A percentile compares a stretch with the other conserved stretches of the same genome.
Evolutionary conservation across 1,284 basidiomycete genomes (phyloP).

Genomic region (Boletus austroedulis): DNA sequence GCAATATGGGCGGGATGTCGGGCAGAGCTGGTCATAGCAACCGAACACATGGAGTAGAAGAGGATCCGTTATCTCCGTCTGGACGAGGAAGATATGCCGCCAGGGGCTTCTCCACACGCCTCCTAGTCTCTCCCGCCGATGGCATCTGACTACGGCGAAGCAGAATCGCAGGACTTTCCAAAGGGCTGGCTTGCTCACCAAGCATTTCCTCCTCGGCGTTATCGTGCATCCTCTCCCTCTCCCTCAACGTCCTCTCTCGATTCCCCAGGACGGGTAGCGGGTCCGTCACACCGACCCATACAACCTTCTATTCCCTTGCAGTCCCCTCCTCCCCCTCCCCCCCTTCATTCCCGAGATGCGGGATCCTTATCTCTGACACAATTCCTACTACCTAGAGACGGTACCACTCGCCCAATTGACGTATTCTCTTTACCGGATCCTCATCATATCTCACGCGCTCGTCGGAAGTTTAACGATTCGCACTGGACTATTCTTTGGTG

Average conservation of each 20-base stretch:
- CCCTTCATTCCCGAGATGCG: conserved; percentile 38
- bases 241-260: conserved; percentile 49
- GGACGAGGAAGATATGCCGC: conserved; percentile 50
- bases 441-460: conserved; percentile 54
- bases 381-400: conserved; percentile 69
- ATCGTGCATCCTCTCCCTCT: conserved; percentile 47
- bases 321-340: conserved; percentile 36
- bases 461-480: conserved; percentile 69
- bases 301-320: conserved; percentile 15
- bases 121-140: conserved; percentile 54
- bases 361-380: conserved; percentile 65
- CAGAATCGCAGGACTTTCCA: conserved; percentile 41
- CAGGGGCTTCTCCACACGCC: conserved; percentile 42
- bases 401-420: conserved; percentile 56
- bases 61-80: conserved; percentile 73
- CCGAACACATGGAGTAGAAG: conserved; percentile 37
- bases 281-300: conserved; percentile 19
- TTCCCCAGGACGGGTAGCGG: conserved; percentile 39
- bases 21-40: conserved; percentile 28
- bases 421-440: conserved; percentile 74
- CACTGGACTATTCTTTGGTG: conserved; percentile 70
- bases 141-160: conserved; percentile 37
- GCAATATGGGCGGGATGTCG: conserved; percentile 37
- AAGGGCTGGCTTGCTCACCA: conserved; percentile 75
- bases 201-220: conserved; percentile 41